These are phyloP conservation scores for Exophiala sideris DNA, from an alignment of 2,329 filamentous ascomycete species.

Conservation along the genomic window DNA sequence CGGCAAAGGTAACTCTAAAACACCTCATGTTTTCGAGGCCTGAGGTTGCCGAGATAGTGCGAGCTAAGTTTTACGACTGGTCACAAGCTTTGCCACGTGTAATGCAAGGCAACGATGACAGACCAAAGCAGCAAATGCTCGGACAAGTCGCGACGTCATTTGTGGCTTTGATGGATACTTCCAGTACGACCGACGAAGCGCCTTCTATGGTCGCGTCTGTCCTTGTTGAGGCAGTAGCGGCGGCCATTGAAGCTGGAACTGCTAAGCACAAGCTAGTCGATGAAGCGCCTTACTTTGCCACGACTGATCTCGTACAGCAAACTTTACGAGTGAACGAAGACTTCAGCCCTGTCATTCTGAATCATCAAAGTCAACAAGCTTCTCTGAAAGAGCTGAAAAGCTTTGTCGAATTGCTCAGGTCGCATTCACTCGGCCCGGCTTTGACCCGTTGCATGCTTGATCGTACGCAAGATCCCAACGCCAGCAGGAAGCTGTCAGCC, in stretches of 20 bases:
- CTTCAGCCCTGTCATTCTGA: constrained; percentile 25
- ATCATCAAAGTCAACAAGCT: constrained; percentile 25
- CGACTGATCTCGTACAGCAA: constrained; percentile 8
- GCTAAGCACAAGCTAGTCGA: constrained; percentile 9
- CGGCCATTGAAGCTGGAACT: constrained; percentile 40
- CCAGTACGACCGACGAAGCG: constrained; percentile 63
- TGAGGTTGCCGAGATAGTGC: constrained; percentile 61
- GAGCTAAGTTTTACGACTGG: constrained; percentile 75
- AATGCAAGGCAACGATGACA: constrained; percentile 81
- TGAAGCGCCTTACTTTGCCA: constrained; percentile 3
- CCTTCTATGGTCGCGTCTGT: constrained; percentile 65
- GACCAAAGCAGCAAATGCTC: constrained; percentile 68
- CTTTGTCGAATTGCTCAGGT: constrained; percentile 55
- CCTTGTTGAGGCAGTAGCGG: constrained; percentile 69
- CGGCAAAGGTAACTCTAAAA: constrained; percentile 46
- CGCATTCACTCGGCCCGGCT: constrained; percentile 41
- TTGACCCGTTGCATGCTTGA: constrained; percentile 66
- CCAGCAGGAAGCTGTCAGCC: constrained; percentile 62
- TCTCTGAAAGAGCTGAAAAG: constrained; percentile 61
- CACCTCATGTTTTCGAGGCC: constrained; percentile 62
- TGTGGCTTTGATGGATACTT: constrained; percentile 60
- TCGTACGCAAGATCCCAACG: constrained; percentile 56
- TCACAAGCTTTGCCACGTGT: constrained; percentile 72
- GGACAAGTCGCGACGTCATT: constrained; percentile 73
- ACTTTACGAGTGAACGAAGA: neutral